Evolutionary conservation across 768 basidiomycete genomes (phyloP).

Genomic region (Kwoniella dejecticola): DNA sequence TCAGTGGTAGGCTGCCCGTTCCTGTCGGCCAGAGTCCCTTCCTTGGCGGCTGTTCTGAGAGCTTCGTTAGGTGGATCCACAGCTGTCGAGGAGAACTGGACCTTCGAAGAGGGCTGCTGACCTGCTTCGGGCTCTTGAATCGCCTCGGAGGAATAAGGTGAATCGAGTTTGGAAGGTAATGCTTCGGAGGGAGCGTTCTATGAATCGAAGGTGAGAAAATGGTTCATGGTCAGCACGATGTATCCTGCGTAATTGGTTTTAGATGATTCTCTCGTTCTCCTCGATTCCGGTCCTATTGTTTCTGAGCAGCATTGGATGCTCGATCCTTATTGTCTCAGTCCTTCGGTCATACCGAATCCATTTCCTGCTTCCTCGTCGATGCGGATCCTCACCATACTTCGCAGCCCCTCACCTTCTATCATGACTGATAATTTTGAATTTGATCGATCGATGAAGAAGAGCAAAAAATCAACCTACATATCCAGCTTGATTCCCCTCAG

Average conservation of each 20-base stretch:
- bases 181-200: slow-evolving; percentile 41
- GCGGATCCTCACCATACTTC: too few species aligned
- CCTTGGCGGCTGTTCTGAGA: slow-evolving; percentile 34
- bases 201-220: background rate
- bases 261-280: background rate
- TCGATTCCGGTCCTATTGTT: background rate
- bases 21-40: slow-evolving; percentile 45
- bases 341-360: too few species aligned
- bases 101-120: slow-evolving; percentile 37
- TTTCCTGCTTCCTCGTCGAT: too few species aligned
- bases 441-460: background rate
- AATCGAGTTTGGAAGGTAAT: slow-evolving; percentile 33
- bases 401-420: too few species aligned
- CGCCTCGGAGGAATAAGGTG: slow-evolving; percentile 25
- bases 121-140: slow-evolving; percentile 26
- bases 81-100: slow-evolving; percentile 38
- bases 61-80: slow-evolving; percentile 46
- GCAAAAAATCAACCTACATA: slow-evolving; percentile 33
- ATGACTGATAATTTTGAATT: background rate
- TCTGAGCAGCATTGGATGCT: too few species aligned
- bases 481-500: slow-evolving; percentile 32
- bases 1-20: slow-evolving; percentile 43
- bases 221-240: slow-evolving; percentile 1
- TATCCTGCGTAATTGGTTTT: background rate
- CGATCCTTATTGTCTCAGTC: too few species aligned